phyloP scores from a whole-genome alignment of 2,329 filamentous ascomycete genomes.

The Lasiodiplodia hormozganensis region DNA sequence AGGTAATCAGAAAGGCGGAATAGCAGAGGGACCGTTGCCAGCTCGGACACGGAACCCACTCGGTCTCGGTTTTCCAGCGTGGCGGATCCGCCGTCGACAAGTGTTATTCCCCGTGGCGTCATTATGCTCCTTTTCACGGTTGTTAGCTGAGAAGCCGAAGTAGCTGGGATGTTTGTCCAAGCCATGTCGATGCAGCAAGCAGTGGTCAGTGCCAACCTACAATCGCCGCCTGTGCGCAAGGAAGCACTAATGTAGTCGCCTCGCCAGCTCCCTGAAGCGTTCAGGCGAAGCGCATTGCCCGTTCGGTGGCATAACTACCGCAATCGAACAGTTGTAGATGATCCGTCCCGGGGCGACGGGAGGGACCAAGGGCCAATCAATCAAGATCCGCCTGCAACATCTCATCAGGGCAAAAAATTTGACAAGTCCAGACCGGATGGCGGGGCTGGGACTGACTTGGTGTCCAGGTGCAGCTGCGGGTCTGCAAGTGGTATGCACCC shows the following conservation, averaged over 20 bases:
- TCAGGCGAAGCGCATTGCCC: conserved; percentile 17
- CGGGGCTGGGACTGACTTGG: conserved; percentile 17
- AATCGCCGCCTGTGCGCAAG: neutral
- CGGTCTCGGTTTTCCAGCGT: conserved; percentile 1
- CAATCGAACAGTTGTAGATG: conserved; percentile 1
- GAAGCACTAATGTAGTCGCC: conserved; percentile 1
- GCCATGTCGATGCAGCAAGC: conserved; percentile 22
- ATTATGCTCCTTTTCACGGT: neutral
- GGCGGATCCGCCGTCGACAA: neutral
- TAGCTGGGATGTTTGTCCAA: neutral
- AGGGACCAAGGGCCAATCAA: neutral
- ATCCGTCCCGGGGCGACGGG: neutral
- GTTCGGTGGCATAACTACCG: neutral
- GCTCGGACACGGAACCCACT: neutral
- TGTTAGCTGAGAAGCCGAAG: conserved; percentile 8
- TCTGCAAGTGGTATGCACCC: neutral
- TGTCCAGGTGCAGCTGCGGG: conserved; percentile 2
- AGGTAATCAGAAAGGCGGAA: neutral
- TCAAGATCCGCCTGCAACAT: conserved; percentile 10
- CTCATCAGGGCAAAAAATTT: conserved; percentile 10
- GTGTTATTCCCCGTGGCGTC: neutral
- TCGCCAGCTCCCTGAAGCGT: neutral
- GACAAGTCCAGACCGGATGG: conserved; percentile 14
- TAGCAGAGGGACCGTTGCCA: neutral
- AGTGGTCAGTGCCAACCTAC: conserved; percentile 19